Evolutionary conservation across 1,284 basidiomycete species (phyloP).

Genomic region (Lignosus rhinocerotis): DNA sequence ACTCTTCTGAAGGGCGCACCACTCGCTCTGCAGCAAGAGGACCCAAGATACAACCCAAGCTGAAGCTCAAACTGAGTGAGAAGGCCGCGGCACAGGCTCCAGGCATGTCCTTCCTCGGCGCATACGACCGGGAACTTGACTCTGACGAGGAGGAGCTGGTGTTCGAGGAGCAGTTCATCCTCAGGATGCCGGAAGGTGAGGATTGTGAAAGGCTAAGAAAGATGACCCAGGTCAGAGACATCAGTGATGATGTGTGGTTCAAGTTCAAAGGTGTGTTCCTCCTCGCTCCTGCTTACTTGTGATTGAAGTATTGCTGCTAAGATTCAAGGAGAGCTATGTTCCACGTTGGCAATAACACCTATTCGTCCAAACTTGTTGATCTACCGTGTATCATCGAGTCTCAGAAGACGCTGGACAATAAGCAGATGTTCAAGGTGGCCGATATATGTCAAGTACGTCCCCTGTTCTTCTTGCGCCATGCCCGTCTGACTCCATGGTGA

Average conservation of each 20-base stretch:
- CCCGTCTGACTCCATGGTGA: constrained; percentile 5
- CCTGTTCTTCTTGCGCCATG: constrained; percentile 7
- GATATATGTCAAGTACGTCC: constrained; percentile 89
- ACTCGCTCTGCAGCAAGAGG: constrained; percentile 39
- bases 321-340: constrained; percentile 93
- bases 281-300: no score
- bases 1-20: constrained; percentile 32
- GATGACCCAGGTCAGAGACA: constrained; percentile 79
- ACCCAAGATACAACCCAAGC: constrained; percentile 64
- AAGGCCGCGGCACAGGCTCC: constrained; percentile 76
- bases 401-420: constrained; percentile 95
- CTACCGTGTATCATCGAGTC: constrained; percentile 93
- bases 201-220: constrained; percentile 79
- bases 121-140: constrained; percentile 93
- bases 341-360: constrained; percentile 80
- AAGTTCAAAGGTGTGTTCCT: constrained; percentile 86
- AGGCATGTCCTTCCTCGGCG: constrained; percentile 80
- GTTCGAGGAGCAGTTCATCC: constrained; percentile 97
- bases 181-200: constrained; percentile 86
- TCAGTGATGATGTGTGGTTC: constrained; percentile 91
- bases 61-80: constrained; percentile 82
- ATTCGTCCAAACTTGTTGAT: constrained; percentile 94
- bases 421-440: constrained; percentile 97
- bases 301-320: constrained; percentile 33
- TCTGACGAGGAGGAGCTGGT: constrained; percentile 91